Conservation (phyloP, 371 early-diverging fungal genomes). For the Cokeromyces recurvatus region DNA sequence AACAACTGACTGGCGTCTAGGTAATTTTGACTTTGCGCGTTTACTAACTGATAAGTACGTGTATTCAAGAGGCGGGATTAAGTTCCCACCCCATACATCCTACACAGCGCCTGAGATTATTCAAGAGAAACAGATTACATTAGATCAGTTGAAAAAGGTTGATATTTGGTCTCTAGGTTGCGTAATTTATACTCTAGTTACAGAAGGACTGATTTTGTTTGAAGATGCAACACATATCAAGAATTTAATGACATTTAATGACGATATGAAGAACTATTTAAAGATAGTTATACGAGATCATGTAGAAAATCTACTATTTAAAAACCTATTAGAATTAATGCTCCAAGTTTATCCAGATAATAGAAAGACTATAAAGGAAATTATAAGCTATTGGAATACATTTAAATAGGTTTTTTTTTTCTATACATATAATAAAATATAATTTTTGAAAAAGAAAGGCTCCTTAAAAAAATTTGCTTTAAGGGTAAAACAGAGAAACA, state of each 20-base stretch:
- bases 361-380: conserved; percentile 6
- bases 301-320: conserved; percentile 1
- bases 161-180: conserved; percentile 20
- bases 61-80: background rate
- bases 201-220: conserved; percentile 4
- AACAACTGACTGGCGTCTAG: conserved; percentile 15
- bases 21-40: conserved; percentile 8
- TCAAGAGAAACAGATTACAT: no score
- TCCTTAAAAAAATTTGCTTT: background rate
- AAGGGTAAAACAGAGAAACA: no score
- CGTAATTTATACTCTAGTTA: conserved; percentile 15
- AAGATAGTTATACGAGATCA: conserved; percentile 5
- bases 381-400: conserved; percentile 7
- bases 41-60: background rate
- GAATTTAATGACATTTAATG: background rate
- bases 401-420: no score
- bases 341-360: conserved; percentile 11
- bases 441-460: conserved; percentile 5
- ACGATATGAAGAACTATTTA: conserved; percentile 4
- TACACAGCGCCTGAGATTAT: conserved; percentile 14
- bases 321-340: conserved; percentile 1
- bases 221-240: conserved; percentile 1
- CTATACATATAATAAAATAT: no score
- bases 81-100: background rate
- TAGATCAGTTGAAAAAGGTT: no score